Evolutionary conservation across 2,329 filamentous ascomycete species (phyloP).

Genomic region (Hyphodiscus sp.): DNA sequence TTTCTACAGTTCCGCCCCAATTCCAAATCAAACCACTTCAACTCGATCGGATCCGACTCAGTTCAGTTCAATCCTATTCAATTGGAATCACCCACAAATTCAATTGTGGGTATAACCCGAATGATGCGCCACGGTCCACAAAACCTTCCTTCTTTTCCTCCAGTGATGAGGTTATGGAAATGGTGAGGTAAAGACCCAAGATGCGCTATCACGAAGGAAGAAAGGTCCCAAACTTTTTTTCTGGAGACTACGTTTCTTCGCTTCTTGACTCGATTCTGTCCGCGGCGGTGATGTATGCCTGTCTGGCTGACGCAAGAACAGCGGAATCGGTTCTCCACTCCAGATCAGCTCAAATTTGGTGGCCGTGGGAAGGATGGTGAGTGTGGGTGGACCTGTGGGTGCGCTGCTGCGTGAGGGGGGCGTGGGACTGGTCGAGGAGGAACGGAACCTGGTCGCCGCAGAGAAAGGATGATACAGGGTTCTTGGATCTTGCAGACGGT

Average conservation of each 20-base stretch:
- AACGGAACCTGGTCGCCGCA: neutral
- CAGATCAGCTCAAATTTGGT: neutral
- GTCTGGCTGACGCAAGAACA: slow-evolving; percentile 18
- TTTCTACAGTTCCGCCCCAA: too few species aligned
- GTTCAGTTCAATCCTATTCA: neutral
- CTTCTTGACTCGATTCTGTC: slow-evolving; percentile 11
- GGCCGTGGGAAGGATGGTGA: slow-evolving; percentile 3
- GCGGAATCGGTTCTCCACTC: slow-evolving; percentile 9
- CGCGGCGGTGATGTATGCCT: slow-evolving; percentile 10
- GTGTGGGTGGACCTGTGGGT: neutral
- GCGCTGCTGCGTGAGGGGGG: neutral
- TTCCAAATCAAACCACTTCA: too few species aligned
- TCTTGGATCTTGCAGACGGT: neutral
- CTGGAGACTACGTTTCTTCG: slow-evolving; percentile 3
- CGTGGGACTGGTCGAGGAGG: neutral
- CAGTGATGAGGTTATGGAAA: slow-evolving; percentile 8
- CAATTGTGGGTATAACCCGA: neutral
- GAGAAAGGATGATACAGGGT: neutral
- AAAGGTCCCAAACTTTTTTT: slow-evolving; percentile 4
- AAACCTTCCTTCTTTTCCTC: neutral
- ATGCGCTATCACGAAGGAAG: slow-evolving; percentile 8
- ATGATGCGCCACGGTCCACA: neutral
- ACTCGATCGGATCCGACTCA: too few species aligned
- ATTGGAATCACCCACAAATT: neutral
- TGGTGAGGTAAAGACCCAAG: slow-evolving; percentile 10